Evolutionary conservation across 75 land plant genomes (phyloP), one percentile per base, ranked within the genome.

Genomic region (Pinus taeda): DNA sequence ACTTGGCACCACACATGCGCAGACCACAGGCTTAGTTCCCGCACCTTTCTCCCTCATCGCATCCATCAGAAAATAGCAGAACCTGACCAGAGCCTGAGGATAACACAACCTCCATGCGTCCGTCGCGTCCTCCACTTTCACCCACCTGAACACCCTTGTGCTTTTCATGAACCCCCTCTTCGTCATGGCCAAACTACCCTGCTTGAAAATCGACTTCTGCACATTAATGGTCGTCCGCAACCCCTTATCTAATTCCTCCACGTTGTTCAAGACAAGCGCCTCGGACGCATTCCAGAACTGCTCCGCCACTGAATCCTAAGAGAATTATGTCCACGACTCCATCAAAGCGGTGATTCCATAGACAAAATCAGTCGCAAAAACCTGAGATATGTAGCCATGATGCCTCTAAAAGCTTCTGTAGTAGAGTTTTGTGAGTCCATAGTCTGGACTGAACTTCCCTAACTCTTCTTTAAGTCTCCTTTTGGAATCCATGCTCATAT

Each of bases 291-390:
- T 73, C 64, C 92, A 88, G 66, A 92, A 92, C 75, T 89, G 88
- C 42, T 88, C 84, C 5, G 86, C 87, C 59, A 81, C 69, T 37
- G 83, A 84, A n/a, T 88, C 86, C 21, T 86, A 83, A 4, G 78
- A 72, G 59, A 57, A 36, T 39, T 84, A 75, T 20, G 75, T 76
- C 71, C 74, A 88, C 15, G 96, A 85, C 62, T 96, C 97, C 2
- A 96, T 83, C 87, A 96, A 76, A 13, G 98, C 94, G 56, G 97
- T 96, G 71, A 88, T 87, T 3, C 97, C 98, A 79, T 91, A 93
- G 0, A 92, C 98, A 66, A 93, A 93, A 87, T 96, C 98, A 30
- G 97, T 97, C 4, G 97, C 98, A 17, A 91, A 96, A 2, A 96
- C 88, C 75, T 84, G 85, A 70, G 92, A 86, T 39, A 81, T 79